Evolutionary conservation across 805 yeast species (phyloP), one percentile per base, ranked within the genome.

Genomic region (Pichia eremophila): DNA sequence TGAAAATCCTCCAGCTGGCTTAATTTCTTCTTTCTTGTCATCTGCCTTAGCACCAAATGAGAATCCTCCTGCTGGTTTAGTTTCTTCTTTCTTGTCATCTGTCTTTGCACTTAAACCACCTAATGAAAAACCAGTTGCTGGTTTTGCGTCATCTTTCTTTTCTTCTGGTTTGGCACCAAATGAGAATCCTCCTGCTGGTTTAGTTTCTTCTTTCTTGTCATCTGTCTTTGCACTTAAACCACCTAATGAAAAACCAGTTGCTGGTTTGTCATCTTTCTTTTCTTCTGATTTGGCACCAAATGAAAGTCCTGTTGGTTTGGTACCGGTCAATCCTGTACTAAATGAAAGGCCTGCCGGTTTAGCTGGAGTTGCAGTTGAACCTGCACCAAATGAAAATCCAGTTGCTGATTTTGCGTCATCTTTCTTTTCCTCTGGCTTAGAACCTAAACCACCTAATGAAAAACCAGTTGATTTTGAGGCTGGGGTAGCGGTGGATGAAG

Each of bases 211-310:
- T 18, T 54, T 48, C 42, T 52, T 48, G 15, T 47, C 51, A 15
- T 39, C 47, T 27, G 47, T 40, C 42, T 45, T 44, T 2, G 43
- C 41, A 27, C 6, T 5, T 22, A 22, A 22, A 22, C 25, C 25
- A 4, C 51, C 44, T 25, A 41, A 41, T 27, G 38, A 39, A 29
- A 32, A 12, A n/a, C 34, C 39, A 1, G 47, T 18, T 17, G 48
- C 5, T 22, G 52, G 41, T 52, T 19, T 49, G 3, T 14, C 36
- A 14, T 34, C 36, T 15, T 52, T 53, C 22, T 47, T 51, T 14
- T 46, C 41, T 19, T 46, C 54, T 0, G 51, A n/a, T 32, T 44
- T 50, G 27, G 50, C 51, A 15, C 57, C 59, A 46, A 57, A 54
- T 7, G 59, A 51, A 39, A 56, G 51, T 5, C 47, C 49, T 14